These are phyloP conservation scores for Taiozyma onychis DNA, from an alignment of 1,139 yeast genomes.

Conservation along the genomic window DNA sequence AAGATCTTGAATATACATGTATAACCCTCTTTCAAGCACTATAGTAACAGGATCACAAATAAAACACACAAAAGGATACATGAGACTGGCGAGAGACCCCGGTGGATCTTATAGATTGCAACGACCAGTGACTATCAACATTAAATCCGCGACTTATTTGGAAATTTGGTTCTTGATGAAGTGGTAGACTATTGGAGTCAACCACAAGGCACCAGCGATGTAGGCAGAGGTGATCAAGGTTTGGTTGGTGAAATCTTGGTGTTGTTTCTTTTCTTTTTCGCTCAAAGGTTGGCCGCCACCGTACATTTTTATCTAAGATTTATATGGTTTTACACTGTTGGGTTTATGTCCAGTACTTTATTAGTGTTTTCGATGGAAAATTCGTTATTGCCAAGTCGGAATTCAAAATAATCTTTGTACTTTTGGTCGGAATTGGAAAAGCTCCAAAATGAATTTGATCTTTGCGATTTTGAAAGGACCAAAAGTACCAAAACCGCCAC, in stretches of 20 bases:
- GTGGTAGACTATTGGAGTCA: slow-evolving; percentile 60
- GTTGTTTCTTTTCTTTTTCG: slow-evolving; percentile 74
- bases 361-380: too few species aligned
- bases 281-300: slow-evolving; percentile 70
- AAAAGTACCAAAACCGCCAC: background rate
- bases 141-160: slow-evolving; percentile 3
- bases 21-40: background rate
- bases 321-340: background rate
- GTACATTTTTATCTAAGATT: slow-evolving; percentile 43
- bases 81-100: background rate
- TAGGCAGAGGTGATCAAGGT: slow-evolving; percentile 64
- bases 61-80: background rate
- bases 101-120: background rate
- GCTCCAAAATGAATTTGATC: background rate
- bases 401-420: too few species aligned
- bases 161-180: slow-evolving; percentile 51
- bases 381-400: too few species aligned
- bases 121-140: background rate
- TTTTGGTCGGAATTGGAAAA: too few species aligned
- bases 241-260: slow-evolving; percentile 62
- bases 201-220: slow-evolving; percentile 77
- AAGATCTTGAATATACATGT: background rate
- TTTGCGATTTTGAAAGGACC: too few species aligned
- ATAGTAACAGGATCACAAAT: slow-evolving; percentile 1
- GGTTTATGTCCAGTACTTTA: too few species aligned